These are phyloP conservation scores for Cryptococcus sp. DNA, from an alignment of 1,284 basidiomycete species.

Conservation along the genomic window DNA sequence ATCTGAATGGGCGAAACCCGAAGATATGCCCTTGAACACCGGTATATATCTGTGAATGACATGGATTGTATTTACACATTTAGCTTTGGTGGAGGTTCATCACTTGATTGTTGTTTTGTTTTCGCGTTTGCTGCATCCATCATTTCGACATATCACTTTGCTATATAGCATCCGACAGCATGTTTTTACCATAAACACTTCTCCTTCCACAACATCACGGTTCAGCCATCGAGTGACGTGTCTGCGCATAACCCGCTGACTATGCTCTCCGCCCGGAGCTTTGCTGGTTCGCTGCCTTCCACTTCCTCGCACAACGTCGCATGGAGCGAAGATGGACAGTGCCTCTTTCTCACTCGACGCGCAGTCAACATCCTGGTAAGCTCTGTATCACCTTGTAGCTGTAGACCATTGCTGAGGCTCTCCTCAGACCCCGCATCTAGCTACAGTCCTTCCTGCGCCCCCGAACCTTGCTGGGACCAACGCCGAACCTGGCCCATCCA, in stretches of 20 bases:
- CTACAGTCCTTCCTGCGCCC: conserved; percentile 30
- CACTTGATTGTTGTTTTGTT: too few species aligned
- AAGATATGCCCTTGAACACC: too few species aligned
- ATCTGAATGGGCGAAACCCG: too few species aligned
- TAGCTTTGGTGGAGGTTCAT: too few species aligned
- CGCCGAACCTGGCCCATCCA: conserved; percentile 1
- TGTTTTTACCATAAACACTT: too few species aligned
- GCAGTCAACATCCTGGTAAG: conserved; percentile 30
- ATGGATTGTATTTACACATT: too few species aligned
- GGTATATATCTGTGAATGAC: too few species aligned
- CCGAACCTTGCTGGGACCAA: conserved; percentile 16
- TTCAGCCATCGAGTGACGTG: too few species aligned
- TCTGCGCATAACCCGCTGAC: conserved; percentile 8
- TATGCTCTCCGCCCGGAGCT: conserved; percentile 14
- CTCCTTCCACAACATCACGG: too few species aligned
- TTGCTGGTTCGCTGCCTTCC: conserved; percentile 18
- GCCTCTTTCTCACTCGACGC: conserved; percentile 30
- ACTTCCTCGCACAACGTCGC: conserved; percentile 22
- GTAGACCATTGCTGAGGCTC: background rate
- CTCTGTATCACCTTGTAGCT: background rate
- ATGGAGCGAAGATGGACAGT: conserved; percentile 49
- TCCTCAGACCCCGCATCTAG: conserved; percentile 40
- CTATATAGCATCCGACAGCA: too few species aligned
- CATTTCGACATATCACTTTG: too few species aligned
- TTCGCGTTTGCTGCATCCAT: too few species aligned